These are phyloP conservation scores for Saturnispora quitensis DNA, from an alignment of 805 yeast genomes.

Conservation along the genomic window DNA sequence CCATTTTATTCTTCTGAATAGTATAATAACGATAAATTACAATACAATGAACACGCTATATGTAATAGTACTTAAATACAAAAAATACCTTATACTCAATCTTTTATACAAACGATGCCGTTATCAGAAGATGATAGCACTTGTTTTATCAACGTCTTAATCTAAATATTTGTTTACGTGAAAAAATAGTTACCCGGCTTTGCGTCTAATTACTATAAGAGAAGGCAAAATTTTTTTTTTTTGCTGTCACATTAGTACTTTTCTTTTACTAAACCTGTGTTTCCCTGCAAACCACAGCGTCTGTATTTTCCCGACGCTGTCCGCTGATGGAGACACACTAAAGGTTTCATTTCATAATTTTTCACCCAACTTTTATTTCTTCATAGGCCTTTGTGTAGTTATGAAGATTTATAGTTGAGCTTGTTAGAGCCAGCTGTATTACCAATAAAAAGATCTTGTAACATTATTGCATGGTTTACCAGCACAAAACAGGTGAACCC, in stretches of 20 bases:
- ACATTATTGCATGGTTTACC: too few species aligned
- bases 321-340: slow-evolving; percentile 1
- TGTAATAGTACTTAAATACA: too few species aligned
- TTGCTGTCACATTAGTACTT: neutral
- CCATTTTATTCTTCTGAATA: neutral
- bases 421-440: neutral
- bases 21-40: too few species aligned
- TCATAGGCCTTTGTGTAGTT: neutral
- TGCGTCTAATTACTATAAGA: neutral
- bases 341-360: slow-evolving; percentile 2
- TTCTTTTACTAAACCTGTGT: neutral
- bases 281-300: slow-evolving; percentile 5
- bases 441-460: neutral
- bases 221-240: neutral
- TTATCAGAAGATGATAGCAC: neutral
- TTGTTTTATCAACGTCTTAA: neutral
- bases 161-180: neutral
- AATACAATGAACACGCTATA: neutral
- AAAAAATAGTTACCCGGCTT: neutral
- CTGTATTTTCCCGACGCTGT: slow-evolving; percentile 10
- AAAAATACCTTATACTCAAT: too few species aligned
- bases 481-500: too few species aligned
- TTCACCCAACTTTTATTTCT: neutral
- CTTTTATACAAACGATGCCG: neutral
- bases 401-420: neutral